phyloP scores from a whole-genome alignment of 139 green algal species.

The Pycnococcus provasolii region DNA sequence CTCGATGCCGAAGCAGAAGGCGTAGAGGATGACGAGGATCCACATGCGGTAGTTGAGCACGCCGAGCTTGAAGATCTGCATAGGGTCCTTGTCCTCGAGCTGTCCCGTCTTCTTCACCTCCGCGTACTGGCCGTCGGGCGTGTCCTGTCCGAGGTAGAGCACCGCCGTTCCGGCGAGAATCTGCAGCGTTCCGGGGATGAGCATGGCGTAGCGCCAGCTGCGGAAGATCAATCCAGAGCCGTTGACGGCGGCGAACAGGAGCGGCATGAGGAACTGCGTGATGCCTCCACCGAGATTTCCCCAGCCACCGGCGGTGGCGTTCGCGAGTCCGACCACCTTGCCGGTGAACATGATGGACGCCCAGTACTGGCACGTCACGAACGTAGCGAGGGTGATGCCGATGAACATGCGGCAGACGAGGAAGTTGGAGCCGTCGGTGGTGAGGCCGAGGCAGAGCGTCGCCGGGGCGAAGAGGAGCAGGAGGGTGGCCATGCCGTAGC shows the following conservation, averaged over 20 bases:
- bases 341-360: slow-evolving; percentile 74
- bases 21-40: slow-evolving; percentile 49
- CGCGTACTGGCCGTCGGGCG: slow-evolving; percentile 74
- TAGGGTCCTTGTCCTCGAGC: slow-evolving; percentile 43
- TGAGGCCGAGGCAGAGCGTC: slow-evolving; percentile 52
- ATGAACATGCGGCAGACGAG: slow-evolving; percentile 64
- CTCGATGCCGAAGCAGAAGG: slow-evolving; percentile 64
- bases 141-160: slow-evolving; percentile 54
- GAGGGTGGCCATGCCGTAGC: slow-evolving; percentile 45
- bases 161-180: slow-evolving; percentile 45
- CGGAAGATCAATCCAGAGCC: slow-evolving; percentile 32
- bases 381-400: slow-evolving; percentile 65
- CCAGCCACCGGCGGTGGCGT: slow-evolving; percentile 72
- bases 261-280: slow-evolving; percentile 85
- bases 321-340: slow-evolving; percentile 77
- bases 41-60: slow-evolving; percentile 57
- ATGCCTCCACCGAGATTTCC: slow-evolving; percentile 81
- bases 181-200: slow-evolving; percentile 61
- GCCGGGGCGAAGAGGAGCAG: slow-evolving; percentile 46
- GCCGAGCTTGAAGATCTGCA: slow-evolving; percentile 10
- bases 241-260: slow-evolving; percentile 50
- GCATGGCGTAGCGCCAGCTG: slow-evolving; percentile 81
- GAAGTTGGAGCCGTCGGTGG: slow-evolving; percentile 48
- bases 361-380: slow-evolving; percentile 89
- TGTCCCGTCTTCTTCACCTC: slow-evolving; percentile 55